Evolutionary conservation across 176 grass and related monocot genomes (phyloP).

Genomic region (Urochloa ruziziensis): DNA sequence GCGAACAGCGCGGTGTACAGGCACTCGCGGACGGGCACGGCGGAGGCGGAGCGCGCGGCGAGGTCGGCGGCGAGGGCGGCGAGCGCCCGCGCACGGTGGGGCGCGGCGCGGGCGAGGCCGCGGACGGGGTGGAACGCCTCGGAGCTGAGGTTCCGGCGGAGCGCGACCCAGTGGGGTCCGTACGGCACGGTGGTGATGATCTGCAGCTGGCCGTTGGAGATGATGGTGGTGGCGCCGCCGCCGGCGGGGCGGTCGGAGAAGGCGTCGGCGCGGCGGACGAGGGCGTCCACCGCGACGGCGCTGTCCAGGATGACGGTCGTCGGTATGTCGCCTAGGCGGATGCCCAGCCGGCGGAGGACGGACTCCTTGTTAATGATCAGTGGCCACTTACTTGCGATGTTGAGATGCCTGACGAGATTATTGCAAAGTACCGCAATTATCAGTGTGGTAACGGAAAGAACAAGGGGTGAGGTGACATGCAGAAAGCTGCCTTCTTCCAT

Average conservation of each 20-base stretch:
- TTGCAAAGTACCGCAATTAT: background rate
- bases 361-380: background rate
- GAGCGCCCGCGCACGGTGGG: background rate
- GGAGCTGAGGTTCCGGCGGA: conserved; percentile 23
- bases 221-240: background rate
- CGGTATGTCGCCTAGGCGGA: conserved; percentile 10
- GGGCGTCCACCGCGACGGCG: conserved; percentile 11
- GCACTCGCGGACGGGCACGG: conserved; percentile 3
- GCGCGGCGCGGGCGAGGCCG: background rate
- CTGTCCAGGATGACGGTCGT: conserved; percentile 9
- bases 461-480: background rate
- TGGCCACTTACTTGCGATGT: background rate
- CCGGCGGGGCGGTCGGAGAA: conserved; percentile 25
- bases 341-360: conserved; percentile 1
- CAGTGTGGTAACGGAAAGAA: background rate
- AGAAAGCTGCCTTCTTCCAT: background rate
- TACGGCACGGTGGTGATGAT: conserved; percentile 24
- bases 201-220: conserved; percentile 3
- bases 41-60: background rate
- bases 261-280: conserved; percentile 12
- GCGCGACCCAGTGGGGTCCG: conserved; percentile 24
- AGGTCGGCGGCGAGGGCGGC: background rate
- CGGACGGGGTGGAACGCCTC: conserved; percentile 27
- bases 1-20: conserved; percentile 21
- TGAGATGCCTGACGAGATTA: background rate